Conservation (phyloP, 1,139 yeast genomes). For the Candida sanyaensis region DNA sequence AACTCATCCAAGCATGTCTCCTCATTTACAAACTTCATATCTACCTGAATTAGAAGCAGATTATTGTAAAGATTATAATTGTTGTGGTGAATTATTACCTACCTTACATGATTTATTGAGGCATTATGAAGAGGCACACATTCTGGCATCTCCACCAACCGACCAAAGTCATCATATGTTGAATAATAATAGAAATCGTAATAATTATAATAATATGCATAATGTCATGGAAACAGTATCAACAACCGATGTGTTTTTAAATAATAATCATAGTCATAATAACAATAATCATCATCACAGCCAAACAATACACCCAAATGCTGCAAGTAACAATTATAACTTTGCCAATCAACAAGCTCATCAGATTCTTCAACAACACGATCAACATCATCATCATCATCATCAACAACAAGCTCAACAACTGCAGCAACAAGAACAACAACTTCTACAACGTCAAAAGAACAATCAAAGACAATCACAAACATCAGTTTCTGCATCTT, state of each 20-base stretch:
- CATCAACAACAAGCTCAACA: slow-evolving; percentile 17
- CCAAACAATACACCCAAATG: slow-evolving; percentile 9
- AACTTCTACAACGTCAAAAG: slow-evolving; percentile 19
- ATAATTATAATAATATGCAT: slow-evolving; percentile 43
- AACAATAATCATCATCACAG: slow-evolving; percentile 5
- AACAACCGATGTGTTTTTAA: slow-evolving; percentile 86
- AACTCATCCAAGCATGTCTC: slow-evolving; percentile 42
- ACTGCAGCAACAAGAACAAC: slow-evolving; percentile 18
- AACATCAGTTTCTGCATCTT: slow-evolving; percentile 15
- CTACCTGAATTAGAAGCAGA: slow-evolving; percentile 92
- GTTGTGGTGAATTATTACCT: slow-evolving; percentile 92
- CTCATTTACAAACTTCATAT: slow-evolving; percentile 73
- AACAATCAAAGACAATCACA: slow-evolving; percentile 16
- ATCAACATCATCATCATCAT: slow-evolving; percentile 18
- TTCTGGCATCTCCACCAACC: slow-evolving; percentile 70
- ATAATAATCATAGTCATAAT: slow-evolving; percentile 26
- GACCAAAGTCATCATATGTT: slow-evolving; percentile 33
- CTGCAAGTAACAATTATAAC: slow-evolving; percentile 11
- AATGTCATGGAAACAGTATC: slow-evolving; percentile 71
- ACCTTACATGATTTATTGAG: slow-evolving; percentile 89
- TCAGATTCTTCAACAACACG: slow-evolving; percentile 18
- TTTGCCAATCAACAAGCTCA: slow-evolving; percentile 16
- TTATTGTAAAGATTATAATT: slow-evolving; percentile 93
- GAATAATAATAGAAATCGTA: slow-evolving; percentile 35
- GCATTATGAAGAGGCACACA: slow-evolving; percentile 96